Evolutionary conservation across 129 eudicot genomes (phyloP), one percentile per base, ranked within the genome.

Genomic region (carrot (Daucus carota)): DNA sequence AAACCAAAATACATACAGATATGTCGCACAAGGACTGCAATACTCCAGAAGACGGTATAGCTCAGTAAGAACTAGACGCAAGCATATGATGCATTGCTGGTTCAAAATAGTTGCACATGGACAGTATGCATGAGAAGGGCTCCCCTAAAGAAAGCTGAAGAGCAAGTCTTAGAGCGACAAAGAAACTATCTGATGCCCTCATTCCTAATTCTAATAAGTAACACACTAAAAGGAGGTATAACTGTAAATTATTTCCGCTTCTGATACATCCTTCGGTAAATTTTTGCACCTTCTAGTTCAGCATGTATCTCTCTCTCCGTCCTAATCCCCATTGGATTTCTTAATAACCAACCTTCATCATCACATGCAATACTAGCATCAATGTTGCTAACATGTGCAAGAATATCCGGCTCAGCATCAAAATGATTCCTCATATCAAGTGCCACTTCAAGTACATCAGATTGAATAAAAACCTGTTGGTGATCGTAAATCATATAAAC

Each of bases 231-330:
- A 44, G 44, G 40, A 29, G 18, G 20, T 22, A 41, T 70, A 8
- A 13, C 5, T 18, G 50, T 33, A 59, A 68, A 50, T 38, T 83
- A 87, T 34, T 73, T 60, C 48, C 33, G 63, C 77, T 95, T 95
- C 79, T 81, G 88, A 79, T 95, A 95, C 84, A 95, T 70, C 75
- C 99, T 86, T 82, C 99, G 77, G 76, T 85, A 95, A 40, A 95
- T 88, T 79, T 80, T 86, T 72, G 90, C 88, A 83, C 99, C 97
- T 85, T 95, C 97, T 31, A 42, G 77, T 84, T 92, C 97, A 40
- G 97, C 99, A 84, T 91, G 94, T 48, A 95, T 88, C 80, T 95
- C 99, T 73, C 99, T 88, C 75, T 95, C 97, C 1, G 97, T 89
- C 78, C 97, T 82, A 78, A 95, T 95, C 42, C 96, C 97, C 94